Percentiles rank a stretch among this genome's conserved stretches.
Conservation (phyloP, 257 asterid species). For the Anisodus acutangulus region DNA sequence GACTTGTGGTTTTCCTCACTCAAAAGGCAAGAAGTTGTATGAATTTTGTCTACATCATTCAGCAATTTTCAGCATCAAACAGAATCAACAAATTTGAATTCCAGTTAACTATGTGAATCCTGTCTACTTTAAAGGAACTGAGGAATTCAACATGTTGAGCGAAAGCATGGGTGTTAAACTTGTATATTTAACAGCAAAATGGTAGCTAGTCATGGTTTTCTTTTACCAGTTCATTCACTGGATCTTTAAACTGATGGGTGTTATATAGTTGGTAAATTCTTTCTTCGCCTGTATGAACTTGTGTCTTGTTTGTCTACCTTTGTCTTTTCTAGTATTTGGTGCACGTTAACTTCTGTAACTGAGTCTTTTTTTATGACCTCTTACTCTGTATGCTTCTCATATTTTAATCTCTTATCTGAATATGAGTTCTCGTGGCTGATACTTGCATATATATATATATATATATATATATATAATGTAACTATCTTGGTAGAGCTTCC, state of each 20-base stretch:
- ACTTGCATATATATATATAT: background rate
- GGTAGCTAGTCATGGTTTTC: background rate
- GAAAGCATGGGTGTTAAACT: constrained; percentile 16
- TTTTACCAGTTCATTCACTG: constrained; percentile 2
- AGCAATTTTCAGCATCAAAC: constrained; percentile 9
- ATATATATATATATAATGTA: background rate
- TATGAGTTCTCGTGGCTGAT: constrained; percentile 24
- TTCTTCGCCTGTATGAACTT: background rate
- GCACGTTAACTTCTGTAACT: background rate
- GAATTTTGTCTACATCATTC: background rate
- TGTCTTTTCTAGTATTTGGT: background rate
- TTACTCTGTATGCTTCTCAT: constrained; percentile 8
- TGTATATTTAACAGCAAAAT: background rate
- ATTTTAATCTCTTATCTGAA: background rate
- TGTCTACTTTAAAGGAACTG: background rate
- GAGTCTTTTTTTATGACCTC: constrained; percentile 3
- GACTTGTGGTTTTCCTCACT: background rate
- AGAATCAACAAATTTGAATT: background rate
- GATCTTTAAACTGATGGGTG: constrained; percentile 16
- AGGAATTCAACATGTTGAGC: background rate
- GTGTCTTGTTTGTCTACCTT: background rate
- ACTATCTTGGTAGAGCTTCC: constrained; percentile 62
- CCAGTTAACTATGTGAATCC: constrained; percentile 18
- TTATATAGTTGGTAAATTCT: background rate
- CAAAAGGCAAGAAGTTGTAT: constrained; percentile 1